Conservation (phyloP, 2,329 filamentous ascomycete species). For the Neodidymelliopsis sp. region DNA sequence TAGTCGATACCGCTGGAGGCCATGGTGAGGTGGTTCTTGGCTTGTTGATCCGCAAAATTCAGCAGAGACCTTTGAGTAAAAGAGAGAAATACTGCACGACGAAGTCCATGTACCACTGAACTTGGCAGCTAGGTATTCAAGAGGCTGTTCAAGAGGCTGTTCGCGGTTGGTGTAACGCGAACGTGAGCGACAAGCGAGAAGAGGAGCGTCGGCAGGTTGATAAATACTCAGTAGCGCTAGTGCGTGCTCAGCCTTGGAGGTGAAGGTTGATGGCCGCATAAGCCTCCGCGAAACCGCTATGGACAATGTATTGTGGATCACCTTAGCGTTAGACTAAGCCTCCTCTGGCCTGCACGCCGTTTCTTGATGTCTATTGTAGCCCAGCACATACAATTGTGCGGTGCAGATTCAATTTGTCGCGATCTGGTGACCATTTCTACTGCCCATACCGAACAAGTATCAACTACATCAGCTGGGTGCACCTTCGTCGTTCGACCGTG, state of each 20-base stretch:
- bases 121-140: constrained; percentile 7
- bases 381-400: neutral
- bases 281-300: constrained; percentile 21
- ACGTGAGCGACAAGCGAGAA: constrained; percentile 14
- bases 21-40: constrained; percentile 32
- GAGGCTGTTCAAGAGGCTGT: constrained; percentile 16
- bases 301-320: constrained; percentile 9
- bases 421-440: constrained; percentile 6
- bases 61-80: constrained; percentile 45
- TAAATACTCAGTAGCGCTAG: constrained; percentile 31
- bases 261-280: constrained; percentile 11
- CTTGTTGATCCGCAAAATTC: constrained; percentile 17
- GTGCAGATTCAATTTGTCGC: neutral
- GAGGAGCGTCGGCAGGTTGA: constrained; percentile 30
- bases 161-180: constrained; percentile 19
- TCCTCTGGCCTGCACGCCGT: constrained; percentile 7
- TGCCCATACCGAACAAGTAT: neutral
- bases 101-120: constrained; percentile 42
- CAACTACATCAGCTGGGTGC: neutral
- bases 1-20: constrained; percentile 46
- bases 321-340: constrained; percentile 14
- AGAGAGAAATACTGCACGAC: constrained; percentile 44
- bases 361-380: constrained; percentile 1
- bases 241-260: constrained; percentile 16
- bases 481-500: constrained; percentile 1